These are phyloP conservation scores for Penicillium expansum DNA, from an alignment of 2,329 filamentous ascomycete genomes.

Conservation along the genomic window DNA sequence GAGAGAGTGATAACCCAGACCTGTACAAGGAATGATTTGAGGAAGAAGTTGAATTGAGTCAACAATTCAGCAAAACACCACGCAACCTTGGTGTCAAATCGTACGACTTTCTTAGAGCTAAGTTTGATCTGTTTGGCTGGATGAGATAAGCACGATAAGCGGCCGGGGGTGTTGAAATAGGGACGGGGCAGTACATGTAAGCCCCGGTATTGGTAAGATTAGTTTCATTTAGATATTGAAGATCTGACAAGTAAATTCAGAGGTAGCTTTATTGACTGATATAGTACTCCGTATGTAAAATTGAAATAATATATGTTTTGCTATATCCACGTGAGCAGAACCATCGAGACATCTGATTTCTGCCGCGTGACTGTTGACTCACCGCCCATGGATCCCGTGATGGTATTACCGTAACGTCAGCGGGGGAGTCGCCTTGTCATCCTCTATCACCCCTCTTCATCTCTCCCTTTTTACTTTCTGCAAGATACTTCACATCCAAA, in stretches of 20 bases:
- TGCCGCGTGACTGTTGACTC: conserved; percentile 17
- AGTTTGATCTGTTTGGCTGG: conserved; percentile 19
- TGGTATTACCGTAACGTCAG: conserved; percentile 27
- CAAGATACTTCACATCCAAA: conserved; percentile 11
- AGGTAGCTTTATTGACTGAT: not conserved
- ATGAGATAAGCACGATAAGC: conserved; percentile 20
- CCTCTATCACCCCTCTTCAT: conserved; percentile 26
- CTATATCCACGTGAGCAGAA: conserved; percentile 16
- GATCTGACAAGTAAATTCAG: too few relatives aligned
- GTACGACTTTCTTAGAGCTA: conserved; percentile 13
- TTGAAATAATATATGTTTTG: too few relatives aligned
- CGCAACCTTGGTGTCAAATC: conserved; percentile 7
- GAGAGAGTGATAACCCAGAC: not conserved
- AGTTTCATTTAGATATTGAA: not conserved
- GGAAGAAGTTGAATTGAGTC: not conserved
- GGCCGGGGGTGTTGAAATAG: not conserved
- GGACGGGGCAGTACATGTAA: not conserved
- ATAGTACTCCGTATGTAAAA: too few relatives aligned
- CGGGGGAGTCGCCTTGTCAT: conserved; percentile 32
- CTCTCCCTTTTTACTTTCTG: conserved; percentile 19
- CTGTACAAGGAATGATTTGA: not conserved
- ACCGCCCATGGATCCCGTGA: conserved; percentile 24
- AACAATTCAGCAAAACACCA: not conserved
- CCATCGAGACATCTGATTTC: conserved; percentile 6
- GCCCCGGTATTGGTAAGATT: not conserved